Base-by-base conservation (phyloP, 495 filamentous ascomycete species). In the Aspergillus incahuasiensis region DNA sequence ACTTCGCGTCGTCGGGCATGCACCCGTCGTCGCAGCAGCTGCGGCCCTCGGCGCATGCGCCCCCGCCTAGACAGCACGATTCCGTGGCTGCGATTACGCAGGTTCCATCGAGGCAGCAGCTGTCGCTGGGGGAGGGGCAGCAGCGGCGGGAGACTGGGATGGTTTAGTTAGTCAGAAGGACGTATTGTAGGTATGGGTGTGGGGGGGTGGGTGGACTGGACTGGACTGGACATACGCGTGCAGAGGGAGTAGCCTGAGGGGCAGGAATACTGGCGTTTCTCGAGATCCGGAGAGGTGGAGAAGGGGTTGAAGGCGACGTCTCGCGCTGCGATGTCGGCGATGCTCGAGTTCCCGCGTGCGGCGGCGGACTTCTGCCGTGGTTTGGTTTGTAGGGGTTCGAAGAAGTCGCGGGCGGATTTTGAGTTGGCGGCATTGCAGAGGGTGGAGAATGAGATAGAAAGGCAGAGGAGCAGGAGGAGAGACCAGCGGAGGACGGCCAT, bases 121-220 rank as follows among this genome's bases (percentile, higher is more conserved):
- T 12, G 25, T 52, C 40, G n/a, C 39, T 3, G 2, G 50, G 50
- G 0, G 25, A 39, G 22, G 25, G 21, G 39, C 50, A 52, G 50
- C 50, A 52, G 15, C 50, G 38, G 25, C 39, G 38, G 50, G 48
- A 51, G 11, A 25, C 48, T 51, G 28, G 9, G 7, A 38, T 7
- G 6, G 6, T n/a, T n/a, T n/a, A n/a, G n/a, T n/a, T n/a, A n/a
- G n/a, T n/a, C n/a, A n/a, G n/a, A n/a, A n/a, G n/a, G n/a, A n/a
- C n/a, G n/a, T n/a, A n/a, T n/a, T n/a, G n/a, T n/a, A n/a, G n/a
- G n/a, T n/a, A n/a, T n/a, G n/a, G n/a, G n/a, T n/a, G n/a, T n/a
- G n/a, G n/a, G n/a, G n/a, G n/a, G n/a, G n/a, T 6, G 34, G 9
- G 25, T 28, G 25, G 3, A 4, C 25, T 4, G 25, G 25, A 28